Percentiles rank a stretch among this genome's conserved stretches.
These are phyloP conservation scores for Fusarium sulawesiense DNA, from an alignment of 2,329 filamentous ascomycete species.

Conservation along the genomic window DNA sequence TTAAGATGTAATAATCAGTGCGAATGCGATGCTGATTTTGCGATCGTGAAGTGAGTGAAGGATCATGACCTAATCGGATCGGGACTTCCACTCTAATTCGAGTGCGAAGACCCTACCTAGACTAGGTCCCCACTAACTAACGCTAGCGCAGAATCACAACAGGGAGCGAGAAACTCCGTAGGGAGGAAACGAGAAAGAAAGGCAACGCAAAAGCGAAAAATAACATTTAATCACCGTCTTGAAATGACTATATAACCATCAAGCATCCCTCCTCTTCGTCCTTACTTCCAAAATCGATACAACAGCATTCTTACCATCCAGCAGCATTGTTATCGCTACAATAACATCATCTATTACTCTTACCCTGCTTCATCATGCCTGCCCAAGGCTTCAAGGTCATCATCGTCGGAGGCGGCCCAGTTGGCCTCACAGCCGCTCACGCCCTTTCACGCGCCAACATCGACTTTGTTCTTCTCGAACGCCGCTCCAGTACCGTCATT, in stretches of 20 bases:
- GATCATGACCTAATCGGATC: background rate
- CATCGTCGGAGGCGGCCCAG: constrained; percentile 45
- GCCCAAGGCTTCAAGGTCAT: constrained; percentile 36
- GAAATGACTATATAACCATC: background rate
- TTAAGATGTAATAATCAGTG: background rate
- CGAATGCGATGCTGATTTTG: background rate
- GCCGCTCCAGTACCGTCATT: constrained; percentile 42
- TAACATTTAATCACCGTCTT: background rate
- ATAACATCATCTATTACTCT: background rate
- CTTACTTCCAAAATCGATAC: too few relatives aligned
- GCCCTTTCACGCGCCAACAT: constrained; percentile 47
- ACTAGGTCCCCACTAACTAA: background rate
- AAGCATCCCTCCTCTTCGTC: background rate
- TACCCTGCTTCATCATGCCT: background rate
- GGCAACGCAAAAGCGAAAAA: background rate
- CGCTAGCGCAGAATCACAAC: background rate
- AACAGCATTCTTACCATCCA: background rate
- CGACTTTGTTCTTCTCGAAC: constrained; percentile 55
- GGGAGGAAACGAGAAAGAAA: background rate
- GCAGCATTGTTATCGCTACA: background rate
- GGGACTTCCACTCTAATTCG: background rate
- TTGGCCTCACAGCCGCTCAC: constrained; percentile 46
- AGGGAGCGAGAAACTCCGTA: background rate
- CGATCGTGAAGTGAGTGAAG: background rate
- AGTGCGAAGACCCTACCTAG: constrained; percentile 12